Conservation (phyloP, 495 filamentous ascomycete genomes). For the Neurospora sp. region DNA sequence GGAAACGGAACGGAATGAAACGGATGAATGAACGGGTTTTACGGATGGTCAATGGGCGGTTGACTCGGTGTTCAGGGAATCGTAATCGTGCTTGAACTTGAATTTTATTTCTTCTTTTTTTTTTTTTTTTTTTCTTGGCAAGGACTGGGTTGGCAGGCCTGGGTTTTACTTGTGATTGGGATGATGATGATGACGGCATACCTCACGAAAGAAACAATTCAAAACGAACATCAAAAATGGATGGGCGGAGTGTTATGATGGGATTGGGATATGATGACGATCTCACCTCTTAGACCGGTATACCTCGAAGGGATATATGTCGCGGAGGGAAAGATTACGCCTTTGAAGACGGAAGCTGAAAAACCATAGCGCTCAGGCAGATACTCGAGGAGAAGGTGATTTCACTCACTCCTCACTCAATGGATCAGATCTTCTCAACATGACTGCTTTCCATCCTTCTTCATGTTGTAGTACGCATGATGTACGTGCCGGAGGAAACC, state of each 20-base stretch:
- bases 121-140: background rate
- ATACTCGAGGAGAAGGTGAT: background rate
- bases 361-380: background rate
- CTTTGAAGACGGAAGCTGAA: background rate
- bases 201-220: background rate
- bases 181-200: background rate
- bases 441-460: background rate
- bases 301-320: background rate
- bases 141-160: background rate
- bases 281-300: background rate
- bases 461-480: background rate
- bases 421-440: background rate
- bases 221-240: background rate
- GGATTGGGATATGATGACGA: background rate
- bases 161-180: background rate
- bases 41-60: background rate
- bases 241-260: background rate
- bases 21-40: slow-evolving; percentile 4
- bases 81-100: background rate
- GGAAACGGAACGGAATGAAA: background rate
- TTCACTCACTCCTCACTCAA: background rate
- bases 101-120: background rate
- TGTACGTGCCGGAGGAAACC: background rate
- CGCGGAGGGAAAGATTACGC: background rate
- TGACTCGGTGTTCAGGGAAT: background rate